Conservation (phyloP, 805 yeast genomes). For the Ogataea polymorpha region DNA sequence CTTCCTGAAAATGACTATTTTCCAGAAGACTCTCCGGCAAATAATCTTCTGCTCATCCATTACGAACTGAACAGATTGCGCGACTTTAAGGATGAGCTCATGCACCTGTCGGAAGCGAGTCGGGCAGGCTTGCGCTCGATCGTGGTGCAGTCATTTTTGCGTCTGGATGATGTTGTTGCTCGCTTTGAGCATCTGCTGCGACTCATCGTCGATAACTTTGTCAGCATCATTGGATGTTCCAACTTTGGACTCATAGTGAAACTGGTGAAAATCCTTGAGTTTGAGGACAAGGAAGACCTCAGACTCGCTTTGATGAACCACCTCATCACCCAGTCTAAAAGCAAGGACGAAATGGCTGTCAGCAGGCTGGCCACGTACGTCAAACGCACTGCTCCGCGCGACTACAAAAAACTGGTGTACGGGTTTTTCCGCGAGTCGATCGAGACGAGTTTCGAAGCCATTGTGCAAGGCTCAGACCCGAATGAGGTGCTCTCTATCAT, state of each 20-base stretch:
- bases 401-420: conserved; percentile 60
- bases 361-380: conserved; percentile 33
- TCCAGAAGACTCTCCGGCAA: conserved; percentile 42
- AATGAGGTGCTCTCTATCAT: conserved; percentile 57
- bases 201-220: conserved; percentile 60
- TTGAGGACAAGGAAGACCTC: conserved; percentile 76
- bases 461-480: conserved; percentile 53
- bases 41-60: conserved; percentile 64
- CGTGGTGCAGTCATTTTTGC: conserved; percentile 52
- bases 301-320: conserved; percentile 34
- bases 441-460: conserved; percentile 62
- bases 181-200: conserved; percentile 64
- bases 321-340: conserved; percentile 12
- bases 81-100: conserved; percentile 75
- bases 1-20: conserved; percentile 25
- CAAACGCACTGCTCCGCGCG: conserved; percentile 47
- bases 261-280: conserved; percentile 71
- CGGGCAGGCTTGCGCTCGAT: conserved; percentile 66
- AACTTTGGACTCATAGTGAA: conserved; percentile 68
- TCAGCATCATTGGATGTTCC: conserved; percentile 66
- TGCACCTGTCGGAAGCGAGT: conserved; percentile 43
- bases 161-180: conserved; percentile 45
- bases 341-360: conserved; percentile 10
- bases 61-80: conserved; percentile 65
- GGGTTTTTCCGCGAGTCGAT: conserved; percentile 58